Percentiles rank a stretch among this genome's conserved stretches.
Conservation (phyloP, 208 protist genomes). For the Acanthamoeba lenticulata region DNA sequence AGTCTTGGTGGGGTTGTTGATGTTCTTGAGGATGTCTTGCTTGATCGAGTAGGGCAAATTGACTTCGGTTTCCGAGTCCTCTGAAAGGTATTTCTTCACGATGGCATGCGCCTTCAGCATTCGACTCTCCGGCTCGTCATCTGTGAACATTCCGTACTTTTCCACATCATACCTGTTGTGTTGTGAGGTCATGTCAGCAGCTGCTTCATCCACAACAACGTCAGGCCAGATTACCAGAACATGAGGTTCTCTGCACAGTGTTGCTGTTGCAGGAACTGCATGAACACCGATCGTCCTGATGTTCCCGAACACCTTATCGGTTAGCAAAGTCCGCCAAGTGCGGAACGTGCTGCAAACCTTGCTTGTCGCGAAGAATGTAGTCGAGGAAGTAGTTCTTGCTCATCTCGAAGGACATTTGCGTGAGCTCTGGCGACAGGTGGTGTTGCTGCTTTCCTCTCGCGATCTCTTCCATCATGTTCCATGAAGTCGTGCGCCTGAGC, state of each 20-base stretch:
- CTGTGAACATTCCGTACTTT: neutral
- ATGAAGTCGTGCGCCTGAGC: neutral
- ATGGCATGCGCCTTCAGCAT: neutral
- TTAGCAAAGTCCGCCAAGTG: neutral
- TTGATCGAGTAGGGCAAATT: neutral
- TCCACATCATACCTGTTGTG: neutral
- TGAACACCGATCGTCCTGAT: neutral
- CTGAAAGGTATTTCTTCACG: neutral
- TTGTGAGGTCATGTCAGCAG: neutral
- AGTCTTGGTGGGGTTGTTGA: neutral
- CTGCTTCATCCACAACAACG: neutral
- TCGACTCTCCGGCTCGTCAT: neutral
- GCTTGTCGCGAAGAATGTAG: neutral
- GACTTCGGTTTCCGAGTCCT: neutral
- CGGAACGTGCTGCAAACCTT: neutral
- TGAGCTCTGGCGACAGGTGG: neutral
- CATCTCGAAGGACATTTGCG: neutral
- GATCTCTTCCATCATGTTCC: neutral
- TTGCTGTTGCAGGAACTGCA: neutral
- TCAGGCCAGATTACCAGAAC: neutral
- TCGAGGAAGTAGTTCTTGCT: neutral
- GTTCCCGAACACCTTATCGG: too few species aligned
- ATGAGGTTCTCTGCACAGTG: constrained; percentile 44
- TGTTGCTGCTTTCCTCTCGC: neutral
- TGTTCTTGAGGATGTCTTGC: neutral